A percentile compares a stretch with the other conserved stretches of the same genome.
phyloP scores from a whole-genome alignment of 371 early-diverging fungal species.

The Mucor circinelloides region DNA sequence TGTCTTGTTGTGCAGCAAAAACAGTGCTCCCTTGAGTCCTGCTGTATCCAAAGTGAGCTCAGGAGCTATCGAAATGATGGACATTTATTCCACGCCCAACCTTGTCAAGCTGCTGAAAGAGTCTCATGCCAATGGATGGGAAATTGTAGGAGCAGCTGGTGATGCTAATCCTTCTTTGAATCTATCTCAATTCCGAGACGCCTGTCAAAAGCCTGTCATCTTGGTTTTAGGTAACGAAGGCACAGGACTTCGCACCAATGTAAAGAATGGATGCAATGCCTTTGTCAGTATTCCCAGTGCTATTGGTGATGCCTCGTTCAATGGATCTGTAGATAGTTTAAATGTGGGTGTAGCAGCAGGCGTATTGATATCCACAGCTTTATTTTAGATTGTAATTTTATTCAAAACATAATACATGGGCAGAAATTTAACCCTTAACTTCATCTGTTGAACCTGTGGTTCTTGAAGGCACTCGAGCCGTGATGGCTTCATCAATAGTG shows the following conservation, averaged over 20 bases:
- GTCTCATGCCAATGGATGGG: slow-evolving; percentile 53
- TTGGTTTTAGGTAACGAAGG: slow-evolving; percentile 74
- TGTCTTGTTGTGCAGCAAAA: slow-evolving; percentile 54
- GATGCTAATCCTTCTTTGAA: slow-evolving; percentile 12
- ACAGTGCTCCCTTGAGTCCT: slow-evolving; percentile 61
- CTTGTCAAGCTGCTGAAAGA: slow-evolving; percentile 52
- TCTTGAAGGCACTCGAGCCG: slow-evolving; percentile 38
- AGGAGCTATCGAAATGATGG: slow-evolving; percentile 66
- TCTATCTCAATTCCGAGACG: neutral
- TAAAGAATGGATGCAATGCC: slow-evolving; percentile 44
- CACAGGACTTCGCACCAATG: slow-evolving; percentile 51
- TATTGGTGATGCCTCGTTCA: neutral
- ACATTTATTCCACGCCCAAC: slow-evolving; percentile 50
- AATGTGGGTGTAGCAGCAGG: slow-evolving; percentile 71
- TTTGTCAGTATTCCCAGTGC: slow-evolving; percentile 44
- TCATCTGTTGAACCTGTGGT: slow-evolving; percentile 27
- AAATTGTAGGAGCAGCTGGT: slow-evolving; percentile 54
- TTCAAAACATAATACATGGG: neutral
- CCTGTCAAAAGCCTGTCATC: slow-evolving; percentile 32
- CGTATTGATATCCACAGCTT: slow-evolving; percentile 38
- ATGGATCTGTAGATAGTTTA: slow-evolving; percentile 56
- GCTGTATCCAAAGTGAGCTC: slow-evolving; percentile 66
- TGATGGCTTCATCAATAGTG: slow-evolving; percentile 50
- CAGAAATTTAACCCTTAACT: slow-evolving; percentile 1
- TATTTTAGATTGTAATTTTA: neutral